Evolutionary conservation across 768 basidiomycete genomes (phyloP), one percentile per base, ranked within the genome.

Genomic region (Xerocomellus chrysenteron): DNA sequence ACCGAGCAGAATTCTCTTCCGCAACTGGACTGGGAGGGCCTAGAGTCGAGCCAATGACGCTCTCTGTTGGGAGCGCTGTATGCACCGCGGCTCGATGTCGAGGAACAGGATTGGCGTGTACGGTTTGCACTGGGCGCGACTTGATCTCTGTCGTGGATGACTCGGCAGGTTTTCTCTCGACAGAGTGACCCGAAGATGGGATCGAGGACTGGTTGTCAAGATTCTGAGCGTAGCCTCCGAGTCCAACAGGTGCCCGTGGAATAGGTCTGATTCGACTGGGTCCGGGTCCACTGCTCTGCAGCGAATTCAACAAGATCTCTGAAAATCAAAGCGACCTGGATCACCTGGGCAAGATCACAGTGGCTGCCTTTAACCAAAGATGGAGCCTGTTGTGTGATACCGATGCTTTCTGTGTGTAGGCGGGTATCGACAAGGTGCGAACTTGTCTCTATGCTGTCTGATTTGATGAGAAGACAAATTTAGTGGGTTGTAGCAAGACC

Each of bases 271-370:
- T 32, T 35, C 24, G 55, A 55, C 57, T 52, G 16, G 60, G 50
- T 24, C 55, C 47, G 10, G 53, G 41, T 17, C 40, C 56, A 13
- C 13, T 54, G 39, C 33, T 50, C 67, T 69, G 53, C n/a, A 35
- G 48, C 40, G 6, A 57, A 37, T 55, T 62, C 24, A 56, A 49
- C 41, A 40, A 47, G n/a, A 41, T 46, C 12, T 35, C 26, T 24
- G 21, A 17, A 21, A 43, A 36, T 19, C 1, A 19, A n/a, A 49
- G 37, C 7, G 37, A 47, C 37, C 26, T 32, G 12, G 24, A 45
- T 58, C n/a, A 64, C 59, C 55, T 64, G 63, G 17, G 16, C 21
- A 50, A 24, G 8, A n/a, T 33, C 26, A 52, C 50, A 14, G 36
- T 50, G 12, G 46, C 8, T 36, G n/a, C 30, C 19, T 30, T 39